Base-by-base conservation (phyloP, 2,329 filamentous ascomycete genomes). In the Microthyrium microscopicum region DNA sequence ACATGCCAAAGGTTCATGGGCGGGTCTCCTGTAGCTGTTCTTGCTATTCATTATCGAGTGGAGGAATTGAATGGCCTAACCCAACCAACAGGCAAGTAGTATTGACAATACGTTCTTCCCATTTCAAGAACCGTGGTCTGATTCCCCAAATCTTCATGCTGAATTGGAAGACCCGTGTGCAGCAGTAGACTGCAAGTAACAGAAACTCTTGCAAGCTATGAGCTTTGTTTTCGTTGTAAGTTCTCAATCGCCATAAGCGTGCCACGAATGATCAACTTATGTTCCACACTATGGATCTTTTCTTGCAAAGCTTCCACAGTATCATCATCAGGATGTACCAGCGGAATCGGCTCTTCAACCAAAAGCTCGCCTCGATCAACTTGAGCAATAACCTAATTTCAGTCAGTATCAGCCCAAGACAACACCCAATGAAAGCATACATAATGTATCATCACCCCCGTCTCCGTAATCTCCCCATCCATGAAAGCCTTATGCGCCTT, bases 391-490 rank as follows among this genome's bases (percentile, higher is more conserved):
- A 40, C 37, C 35, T 37, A n/a, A 21, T 17, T n/a, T 7, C 9
- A 22, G 12, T 35, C 13, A 20, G 17, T 16, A 30, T 20, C 15
- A 22, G 18, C 13, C 11, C 3, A 24, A 11, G 15, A 33, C 3
- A 12, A 8, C 18, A 26, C 29, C 20, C 13, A 21, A 25, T 11
- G 4, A 5, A 24, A 20, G 27, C 35, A 15, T 37, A 92, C 83
- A 54, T 85, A 77, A 57, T 93, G 84, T 12, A 83, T 73, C 85
- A 92, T 93, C 34, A 91, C 75, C 1, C 85, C 84, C 0, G 71
- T 84, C 42, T 65, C 67, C 42, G 67, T 66, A 42, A 78, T 66
- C 45, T 74, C 68, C 7, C 82, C 67, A 41, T 66, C 68, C 49
- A 73, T 55, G 50, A 79, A 84, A 37, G 81, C 82, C 29, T 70